Percentiles rank a stretch among this genome's conserved stretches.
Conservation (phyloP, 768 basidiomycete genomes). For the Termitomyces sp. region DNA sequence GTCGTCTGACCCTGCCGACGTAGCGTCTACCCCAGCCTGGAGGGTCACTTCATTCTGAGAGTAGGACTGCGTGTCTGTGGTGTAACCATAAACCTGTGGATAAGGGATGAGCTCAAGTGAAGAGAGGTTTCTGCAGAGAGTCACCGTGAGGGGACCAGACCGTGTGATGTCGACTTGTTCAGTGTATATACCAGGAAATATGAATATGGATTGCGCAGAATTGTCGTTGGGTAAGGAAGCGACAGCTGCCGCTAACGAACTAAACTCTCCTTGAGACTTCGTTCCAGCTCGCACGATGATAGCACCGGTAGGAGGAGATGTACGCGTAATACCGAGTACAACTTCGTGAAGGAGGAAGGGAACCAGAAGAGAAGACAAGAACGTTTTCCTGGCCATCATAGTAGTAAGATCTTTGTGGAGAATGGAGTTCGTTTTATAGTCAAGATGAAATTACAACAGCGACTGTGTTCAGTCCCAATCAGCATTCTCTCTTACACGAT, state of each 20-base stretch:
- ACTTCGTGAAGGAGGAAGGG: not conserved
- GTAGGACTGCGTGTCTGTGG: constrained; percentile 32
- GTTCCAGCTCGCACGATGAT: constrained; percentile 35
- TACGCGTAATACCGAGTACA: constrained; percentile 26
- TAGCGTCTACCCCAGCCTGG: constrained; percentile 28
- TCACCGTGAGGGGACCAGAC: constrained; percentile 19
- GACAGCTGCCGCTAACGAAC: constrained; percentile 33
- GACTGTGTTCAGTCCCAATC: not conserved
- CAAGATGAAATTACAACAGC: not conserved
- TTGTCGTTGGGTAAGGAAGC: constrained; percentile 34
- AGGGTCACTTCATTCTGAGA: constrained; percentile 34
- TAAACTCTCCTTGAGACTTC: constrained; percentile 32
- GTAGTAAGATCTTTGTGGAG: not conserved
- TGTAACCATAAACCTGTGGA: constrained; percentile 38
- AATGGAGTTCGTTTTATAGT: not conserved
- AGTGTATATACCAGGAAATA: constrained; percentile 40
- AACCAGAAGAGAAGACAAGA: not conserved
- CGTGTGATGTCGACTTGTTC: constrained; percentile 44
- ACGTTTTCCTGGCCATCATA: not conserved
- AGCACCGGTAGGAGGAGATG: constrained; percentile 37
- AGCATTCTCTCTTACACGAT: not conserved
- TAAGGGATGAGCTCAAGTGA: not conserved
- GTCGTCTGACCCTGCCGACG: constrained; percentile 37
- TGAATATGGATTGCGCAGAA: constrained; percentile 35
- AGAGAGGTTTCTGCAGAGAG: not conserved